These are phyloP conservation scores for Tylopilus sp. DNA, from an alignment of 768 basidiomycete genomes.

Conservation along the genomic window DNA sequence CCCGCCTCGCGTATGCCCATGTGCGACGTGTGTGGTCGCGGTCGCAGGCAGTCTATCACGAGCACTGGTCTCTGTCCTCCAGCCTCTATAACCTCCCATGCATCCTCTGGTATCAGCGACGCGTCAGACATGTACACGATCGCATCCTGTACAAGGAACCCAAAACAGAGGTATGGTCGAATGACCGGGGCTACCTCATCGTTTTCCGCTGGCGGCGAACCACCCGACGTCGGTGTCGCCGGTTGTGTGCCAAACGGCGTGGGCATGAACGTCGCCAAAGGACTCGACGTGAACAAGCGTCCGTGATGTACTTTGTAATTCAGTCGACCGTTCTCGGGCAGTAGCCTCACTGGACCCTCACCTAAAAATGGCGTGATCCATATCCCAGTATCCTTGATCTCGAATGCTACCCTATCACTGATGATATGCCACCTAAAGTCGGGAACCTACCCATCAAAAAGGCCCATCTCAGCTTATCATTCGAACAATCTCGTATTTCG, in stretches of 20 bases:
- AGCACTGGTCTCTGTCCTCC: constrained; percentile 44
- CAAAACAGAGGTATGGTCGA: constrained; percentile 63
- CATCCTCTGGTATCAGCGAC: constrained; percentile 70
- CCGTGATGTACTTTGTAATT: constrained; percentile 64
- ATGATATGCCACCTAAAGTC: constrained; percentile 83
- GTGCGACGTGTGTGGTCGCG: constrained; percentile 71
- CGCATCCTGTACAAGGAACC: constrained; percentile 63
- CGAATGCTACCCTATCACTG: constrained; percentile 62
- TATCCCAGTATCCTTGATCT: constrained; percentile 63
- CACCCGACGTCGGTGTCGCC: constrained; percentile 33
- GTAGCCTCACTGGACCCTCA: constrained; percentile 26
- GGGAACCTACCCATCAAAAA: constrained; percentile 53
- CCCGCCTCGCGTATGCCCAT: constrained; percentile 69
- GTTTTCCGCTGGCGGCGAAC: constrained; percentile 26
- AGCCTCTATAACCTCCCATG: constrained; percentile 51
- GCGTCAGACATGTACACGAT: constrained; percentile 83
- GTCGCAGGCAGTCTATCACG: constrained; percentile 74
- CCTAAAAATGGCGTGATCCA: constrained; percentile 64
- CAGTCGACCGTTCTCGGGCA: neutral
- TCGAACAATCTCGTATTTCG: neutral
- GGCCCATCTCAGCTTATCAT: constrained; percentile 1
- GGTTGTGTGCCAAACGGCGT: constrained; percentile 40
- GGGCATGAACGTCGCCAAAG: constrained; percentile 38
- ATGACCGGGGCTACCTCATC: constrained; percentile 23
- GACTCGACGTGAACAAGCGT: constrained; percentile 48